Base-by-base conservation (phyloP, 176 grass and related monocot species). In the Aegilops bicornis region DNA sequence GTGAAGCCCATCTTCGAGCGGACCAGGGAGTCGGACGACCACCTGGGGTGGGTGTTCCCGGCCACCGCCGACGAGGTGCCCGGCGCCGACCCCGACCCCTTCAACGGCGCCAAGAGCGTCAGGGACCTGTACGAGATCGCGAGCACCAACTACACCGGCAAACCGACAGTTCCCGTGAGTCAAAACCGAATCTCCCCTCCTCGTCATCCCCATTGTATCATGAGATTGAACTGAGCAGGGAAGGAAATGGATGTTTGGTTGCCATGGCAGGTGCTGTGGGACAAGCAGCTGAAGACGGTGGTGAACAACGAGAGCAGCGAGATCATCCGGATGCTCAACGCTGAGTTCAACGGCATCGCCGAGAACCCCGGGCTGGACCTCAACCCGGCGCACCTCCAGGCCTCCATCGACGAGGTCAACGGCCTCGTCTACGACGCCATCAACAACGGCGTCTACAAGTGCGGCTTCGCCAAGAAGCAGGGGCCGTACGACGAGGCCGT, bases 241-340 rank as follows among this genome's bases (percentile, higher is more conserved):
- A 32, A 32, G 32, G 29, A 31, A 39, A 39, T 40, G 39, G 45
- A 47, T 47, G 3, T 16, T 17, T 52, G 15, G 48, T 13, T 4
- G 47, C 15, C 50, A 52, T 52, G 16, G 54, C 86, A 96, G 96
- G 92, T 98, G 29, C 90, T 98, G 30, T 98, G 96, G 96, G 96
- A 98, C 77, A 94, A 96, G 88, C 85, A 96, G 65, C 86, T 94
- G 0, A 96, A 92, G 82, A 96, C 96, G 7, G 91, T 94, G 65
- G 96, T 98, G 76, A 98, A 84, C 86, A 98, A 98, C 73, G 96
- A 98, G 96, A 98, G 96, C 82, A 83, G 93, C 15, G 96, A 98
- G 76, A 98, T 98, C 42, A 98, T 94, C 70, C 90, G 96, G 24
- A 98, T 98, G 96, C 76, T 98, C 67, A 98, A 98, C 82, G 78